Percentiles rank a stretch among this genome's conserved stretches.
Evolutionary conservation across 257 asterid species (phyloP).

Genomic region (Solanum arcanum): DNA sequence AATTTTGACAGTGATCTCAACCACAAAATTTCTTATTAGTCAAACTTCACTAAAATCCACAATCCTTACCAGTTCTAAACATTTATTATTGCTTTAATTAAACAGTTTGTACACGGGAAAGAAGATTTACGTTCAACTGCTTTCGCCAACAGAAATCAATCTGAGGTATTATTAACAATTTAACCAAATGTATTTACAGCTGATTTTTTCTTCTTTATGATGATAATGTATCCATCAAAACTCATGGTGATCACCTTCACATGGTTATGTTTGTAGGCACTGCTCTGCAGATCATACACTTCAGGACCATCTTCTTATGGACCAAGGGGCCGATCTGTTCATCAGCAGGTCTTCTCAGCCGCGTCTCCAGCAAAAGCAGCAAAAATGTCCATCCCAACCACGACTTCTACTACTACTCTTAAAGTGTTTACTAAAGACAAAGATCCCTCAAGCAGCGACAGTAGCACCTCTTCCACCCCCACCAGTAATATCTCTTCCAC

Average conservation of each 20-base stretch:
- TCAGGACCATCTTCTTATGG: slow-evolving; percentile 35
- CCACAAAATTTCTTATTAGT: neutral
- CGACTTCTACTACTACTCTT: neutral
- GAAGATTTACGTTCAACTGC: slow-evolving; percentile 41
- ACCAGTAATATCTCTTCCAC: neutral
- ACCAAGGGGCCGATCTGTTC: slow-evolving; percentile 19
- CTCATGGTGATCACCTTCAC: neutral
- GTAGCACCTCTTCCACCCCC: slow-evolving; percentile 8
- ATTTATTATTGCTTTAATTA: neutral
- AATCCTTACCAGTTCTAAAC: neutral
- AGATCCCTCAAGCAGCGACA: neutral
- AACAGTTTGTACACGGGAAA: slow-evolving; percentile 51
- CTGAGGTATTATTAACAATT: slow-evolving; percentile 30
- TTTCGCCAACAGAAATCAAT: slow-evolving; percentile 23
- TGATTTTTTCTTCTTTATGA: neutral
- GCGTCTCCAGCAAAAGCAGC: neutral
- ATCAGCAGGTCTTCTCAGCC: slow-evolving; percentile 20
- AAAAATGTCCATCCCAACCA: neutral
- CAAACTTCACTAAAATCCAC: neutral
- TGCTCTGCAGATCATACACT: slow-evolving; percentile 34
- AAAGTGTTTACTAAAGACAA: neutral
- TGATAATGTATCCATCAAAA: neutral
- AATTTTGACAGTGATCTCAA: neutral
- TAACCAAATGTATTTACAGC: neutral
- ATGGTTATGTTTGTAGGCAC: slow-evolving; percentile 19